Evolutionary conservation across 208 protist species (phyloP).

Genomic region (Leishmania amazonensis): DNA sequence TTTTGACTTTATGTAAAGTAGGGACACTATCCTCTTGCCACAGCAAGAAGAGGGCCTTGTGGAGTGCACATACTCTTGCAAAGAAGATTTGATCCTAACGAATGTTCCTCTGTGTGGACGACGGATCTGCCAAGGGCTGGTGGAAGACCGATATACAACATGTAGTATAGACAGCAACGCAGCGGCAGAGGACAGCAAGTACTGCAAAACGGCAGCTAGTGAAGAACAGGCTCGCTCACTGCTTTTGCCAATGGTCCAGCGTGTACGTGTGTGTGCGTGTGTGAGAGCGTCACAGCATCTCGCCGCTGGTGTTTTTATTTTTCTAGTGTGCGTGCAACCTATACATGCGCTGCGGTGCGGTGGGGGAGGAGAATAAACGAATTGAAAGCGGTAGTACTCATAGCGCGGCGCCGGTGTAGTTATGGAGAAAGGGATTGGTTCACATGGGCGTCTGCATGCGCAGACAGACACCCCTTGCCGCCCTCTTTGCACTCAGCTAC

Average conservation of each 20-base stretch:
- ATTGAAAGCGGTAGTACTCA: too few species aligned
- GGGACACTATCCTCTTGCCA: background rate
- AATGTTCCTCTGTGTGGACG: background rate
- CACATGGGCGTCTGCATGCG: background rate
- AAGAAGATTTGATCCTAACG: background rate
- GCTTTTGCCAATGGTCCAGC: background rate
- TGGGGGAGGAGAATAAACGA: background rate
- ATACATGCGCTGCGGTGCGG: background rate
- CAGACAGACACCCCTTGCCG: background rate
- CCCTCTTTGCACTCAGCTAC: background rate
- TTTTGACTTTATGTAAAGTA: slow-evolving; percentile 46
- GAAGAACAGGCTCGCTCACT: background rate
- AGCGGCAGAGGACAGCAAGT: background rate
- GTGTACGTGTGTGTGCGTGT: background rate
- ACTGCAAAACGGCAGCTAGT: background rate
- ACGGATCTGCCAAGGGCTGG: background rate
- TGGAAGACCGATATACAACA: background rate
- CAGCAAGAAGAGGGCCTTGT: background rate
- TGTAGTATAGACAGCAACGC: background rate
- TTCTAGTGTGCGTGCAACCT: background rate
- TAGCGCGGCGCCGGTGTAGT: background rate
- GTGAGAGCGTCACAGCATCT: background rate
- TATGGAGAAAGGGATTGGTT: background rate
- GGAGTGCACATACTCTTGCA: background rate
- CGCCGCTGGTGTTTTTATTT: background rate